phyloP scores from a whole-genome alignment of 345 rosid species.

The Balakata baccata region DNA sequence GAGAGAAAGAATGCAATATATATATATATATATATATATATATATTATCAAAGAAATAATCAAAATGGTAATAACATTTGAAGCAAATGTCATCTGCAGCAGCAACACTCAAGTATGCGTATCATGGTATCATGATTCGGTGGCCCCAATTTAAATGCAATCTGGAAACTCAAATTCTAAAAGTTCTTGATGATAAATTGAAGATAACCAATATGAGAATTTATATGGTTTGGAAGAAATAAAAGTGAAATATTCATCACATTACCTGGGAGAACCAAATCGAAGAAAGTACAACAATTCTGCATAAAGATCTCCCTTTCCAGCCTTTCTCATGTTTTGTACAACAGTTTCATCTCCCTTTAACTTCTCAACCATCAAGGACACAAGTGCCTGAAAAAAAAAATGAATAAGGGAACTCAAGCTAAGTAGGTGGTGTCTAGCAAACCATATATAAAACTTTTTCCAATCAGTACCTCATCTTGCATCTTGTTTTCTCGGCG shows the following conservation, averaged over 20 bases:
- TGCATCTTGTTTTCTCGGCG: slow-evolving; percentile 37
- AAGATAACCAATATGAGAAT: slow-evolving; percentile 6
- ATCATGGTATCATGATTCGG: neutral
- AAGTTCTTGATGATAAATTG: neutral
- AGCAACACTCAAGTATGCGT: neutral
- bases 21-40: too few species aligned
- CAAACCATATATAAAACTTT: neutral
- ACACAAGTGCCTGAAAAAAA: slow-evolving; percentile 48
- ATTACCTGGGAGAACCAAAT: slow-evolving; percentile 54
- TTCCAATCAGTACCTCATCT: slow-evolving; percentile 40
- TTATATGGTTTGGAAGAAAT: neutral
- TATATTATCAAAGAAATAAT: neutral
- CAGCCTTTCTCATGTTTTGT: slow-evolving; percentile 59
- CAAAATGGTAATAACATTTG: neutral
- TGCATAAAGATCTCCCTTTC: slow-evolving; percentile 80
- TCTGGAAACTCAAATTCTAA: slow-evolving; percentile 11
- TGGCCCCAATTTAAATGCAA: neutral
- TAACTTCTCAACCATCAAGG: slow-evolving; percentile 58
- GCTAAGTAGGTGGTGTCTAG: slow-evolving; percentile 2
- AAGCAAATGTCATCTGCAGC: neutral
- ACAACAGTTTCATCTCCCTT: slow-evolving; percentile 54
- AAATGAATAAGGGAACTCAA: neutral
- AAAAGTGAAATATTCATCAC: neutral
- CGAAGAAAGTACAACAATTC: slow-evolving; percentile 61
- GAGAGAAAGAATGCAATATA: too few species aligned